Conservation (phyloP, 257 asterid species). For the Ballota nigra region DNA sequence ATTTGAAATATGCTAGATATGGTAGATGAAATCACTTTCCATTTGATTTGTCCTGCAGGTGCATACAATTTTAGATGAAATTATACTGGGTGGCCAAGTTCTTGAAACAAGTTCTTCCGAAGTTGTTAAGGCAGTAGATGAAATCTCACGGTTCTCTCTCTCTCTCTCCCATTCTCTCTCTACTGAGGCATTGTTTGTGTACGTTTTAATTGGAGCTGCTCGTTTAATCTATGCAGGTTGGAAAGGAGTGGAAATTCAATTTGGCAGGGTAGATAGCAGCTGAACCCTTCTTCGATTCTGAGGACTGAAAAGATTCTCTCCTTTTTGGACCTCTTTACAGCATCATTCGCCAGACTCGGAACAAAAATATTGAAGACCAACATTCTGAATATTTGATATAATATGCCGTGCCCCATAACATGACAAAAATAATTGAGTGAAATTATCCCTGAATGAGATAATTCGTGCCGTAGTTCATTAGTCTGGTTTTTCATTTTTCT, state of each 20-base stretch:
- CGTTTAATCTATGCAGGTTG: conserved; percentile 56
- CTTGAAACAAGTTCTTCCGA: conserved; percentile 82
- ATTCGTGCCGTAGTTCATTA: background rate
- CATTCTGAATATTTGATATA: too few species aligned
- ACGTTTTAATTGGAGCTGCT: conserved; percentile 12
- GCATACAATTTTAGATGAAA: conserved; percentile 86
- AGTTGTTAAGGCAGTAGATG: conserved; percentile 75
- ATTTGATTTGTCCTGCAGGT: conserved; percentile 47
- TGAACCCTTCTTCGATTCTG: conserved; percentile 12
- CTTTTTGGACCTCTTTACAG: background rate
- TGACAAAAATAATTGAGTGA: background rate
- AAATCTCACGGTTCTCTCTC: conserved; percentile 55
- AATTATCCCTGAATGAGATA: background rate
- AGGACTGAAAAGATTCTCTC: background rate
- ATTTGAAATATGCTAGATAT: background rate
- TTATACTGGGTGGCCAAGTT: conserved; percentile 94
- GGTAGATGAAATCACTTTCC: background rate
- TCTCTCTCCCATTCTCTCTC: conserved; percentile 11
- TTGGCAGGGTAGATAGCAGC: conserved; percentile 67
- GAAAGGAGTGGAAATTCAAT: conserved; percentile 47
- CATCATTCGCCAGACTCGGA: background rate
- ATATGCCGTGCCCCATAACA: background rate
- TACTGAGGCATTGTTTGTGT: background rate
- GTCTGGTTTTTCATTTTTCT: background rate
- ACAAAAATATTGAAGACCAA: conserved; percentile 6